A percentile compares a stretch with the other conserved stretches of the same genome.
Evolutionary conservation across 192 early-diverging fungal genomes (phyloP).

Genomic region (Ramicandelaber brevisporus): DNA sequence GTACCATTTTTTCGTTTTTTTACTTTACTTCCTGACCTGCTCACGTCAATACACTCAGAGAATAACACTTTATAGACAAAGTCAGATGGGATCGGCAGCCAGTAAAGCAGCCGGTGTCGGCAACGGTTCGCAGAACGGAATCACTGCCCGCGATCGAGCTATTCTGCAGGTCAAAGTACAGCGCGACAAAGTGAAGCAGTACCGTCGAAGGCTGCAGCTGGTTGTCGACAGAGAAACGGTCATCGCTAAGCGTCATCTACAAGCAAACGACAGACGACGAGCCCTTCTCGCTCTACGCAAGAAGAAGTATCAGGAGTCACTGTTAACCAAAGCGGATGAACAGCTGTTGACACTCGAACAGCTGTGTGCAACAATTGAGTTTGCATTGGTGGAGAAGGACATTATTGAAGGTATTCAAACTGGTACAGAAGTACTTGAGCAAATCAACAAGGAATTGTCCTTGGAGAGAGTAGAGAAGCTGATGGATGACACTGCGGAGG

Average conservation of each 20-base stretch:
- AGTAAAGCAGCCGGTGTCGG: too few species aligned
- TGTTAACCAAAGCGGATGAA: slow-evolving; percentile 56
- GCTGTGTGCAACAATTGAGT: slow-evolving; percentile 71
- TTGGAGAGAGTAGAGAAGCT: slow-evolving; percentile 78
- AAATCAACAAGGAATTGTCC: slow-evolving; percentile 67
- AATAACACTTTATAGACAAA: too few species aligned
- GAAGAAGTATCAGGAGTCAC: slow-evolving; percentile 86
- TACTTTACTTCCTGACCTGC: too few species aligned
- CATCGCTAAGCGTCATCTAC: slow-evolving; percentile 51
- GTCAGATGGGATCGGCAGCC: too few species aligned
- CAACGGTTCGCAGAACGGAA: too few species aligned
- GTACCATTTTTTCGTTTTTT: too few species aligned
- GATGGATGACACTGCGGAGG: slow-evolving; percentile 91
- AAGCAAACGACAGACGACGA: slow-evolving; percentile 43
- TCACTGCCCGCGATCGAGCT: slow-evolving; percentile 75
- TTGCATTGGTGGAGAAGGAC: slow-evolving; percentile 73
- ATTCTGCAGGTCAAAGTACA: slow-evolving; percentile 91
- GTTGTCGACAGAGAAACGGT: slow-evolving; percentile 59
- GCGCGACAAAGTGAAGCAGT: slow-evolving; percentile 77
- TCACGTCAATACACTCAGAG: too few species aligned
- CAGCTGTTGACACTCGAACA: slow-evolving; percentile 82
- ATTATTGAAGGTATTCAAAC: slow-evolving; percentile 33
- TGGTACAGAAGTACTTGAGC: slow-evolving; percentile 16
- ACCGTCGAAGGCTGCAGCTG: slow-evolving; percentile 47
- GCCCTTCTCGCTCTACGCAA: slow-evolving; percentile 80